phyloP scores from a whole-genome alignment of 1,284 basidiomycete species.

The Porogramme epimiltina region DNA sequence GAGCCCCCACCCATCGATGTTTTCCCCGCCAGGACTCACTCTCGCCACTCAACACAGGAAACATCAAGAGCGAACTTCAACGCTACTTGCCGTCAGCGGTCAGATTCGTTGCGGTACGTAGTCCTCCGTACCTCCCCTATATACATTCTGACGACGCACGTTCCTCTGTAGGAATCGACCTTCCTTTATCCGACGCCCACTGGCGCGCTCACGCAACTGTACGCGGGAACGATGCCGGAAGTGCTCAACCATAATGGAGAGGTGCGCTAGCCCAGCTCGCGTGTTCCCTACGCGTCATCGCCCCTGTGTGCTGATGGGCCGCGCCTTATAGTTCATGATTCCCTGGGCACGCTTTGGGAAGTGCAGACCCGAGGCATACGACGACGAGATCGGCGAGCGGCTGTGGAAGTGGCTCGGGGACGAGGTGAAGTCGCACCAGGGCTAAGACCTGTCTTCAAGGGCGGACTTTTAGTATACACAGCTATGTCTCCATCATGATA shows the following conservation, averaged over 20 bases:
- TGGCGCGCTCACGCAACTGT: too few species aligned
- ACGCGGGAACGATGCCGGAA: constrained; percentile 36
- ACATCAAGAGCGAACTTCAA: constrained; percentile 20
- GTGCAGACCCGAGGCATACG: constrained; percentile 31
- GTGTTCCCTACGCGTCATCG: not conserved
- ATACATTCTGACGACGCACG: too few species aligned
- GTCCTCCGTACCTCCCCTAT: too few species aligned
- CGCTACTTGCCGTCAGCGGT: constrained; percentile 8
- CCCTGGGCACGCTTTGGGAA: constrained; percentile 47
- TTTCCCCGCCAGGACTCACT: not conserved
- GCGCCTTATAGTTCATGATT: constrained; percentile 39
- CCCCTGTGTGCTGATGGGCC: not conserved
- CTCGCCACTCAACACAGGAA: constrained; percentile 4
- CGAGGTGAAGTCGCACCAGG: constrained; percentile 6
- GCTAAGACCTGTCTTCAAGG: too few species aligned
- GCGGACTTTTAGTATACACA: too few species aligned
- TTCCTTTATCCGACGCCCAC: too few species aligned
- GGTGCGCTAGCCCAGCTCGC: constrained; percentile 27
- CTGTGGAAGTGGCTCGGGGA: constrained; percentile 47
- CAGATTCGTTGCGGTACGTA: constrained; percentile 13
- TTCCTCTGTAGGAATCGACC: too few species aligned
- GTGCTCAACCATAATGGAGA: constrained; percentile 46
- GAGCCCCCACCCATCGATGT: not conserved
- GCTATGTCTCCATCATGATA: too few species aligned
- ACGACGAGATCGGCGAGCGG: constrained; percentile 37